phyloP scores from a whole-genome alignment of 805 yeast genomes.

The Pichia californica region DNA sequence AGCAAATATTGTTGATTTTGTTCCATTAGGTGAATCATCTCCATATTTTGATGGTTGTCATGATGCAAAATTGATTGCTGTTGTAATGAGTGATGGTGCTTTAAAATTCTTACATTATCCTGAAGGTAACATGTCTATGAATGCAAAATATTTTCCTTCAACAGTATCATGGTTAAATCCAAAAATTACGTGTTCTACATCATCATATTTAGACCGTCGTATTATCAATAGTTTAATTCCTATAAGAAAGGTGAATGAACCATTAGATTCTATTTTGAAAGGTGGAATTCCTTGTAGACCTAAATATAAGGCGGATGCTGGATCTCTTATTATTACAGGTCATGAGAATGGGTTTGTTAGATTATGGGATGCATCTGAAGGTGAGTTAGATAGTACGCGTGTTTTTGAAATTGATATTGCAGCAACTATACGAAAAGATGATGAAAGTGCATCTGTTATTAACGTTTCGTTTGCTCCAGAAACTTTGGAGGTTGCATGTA shows the following conservation, averaged over 20 bases:
- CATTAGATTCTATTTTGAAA: slow-evolving; percentile 38
- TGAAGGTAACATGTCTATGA: slow-evolving; percentile 42
- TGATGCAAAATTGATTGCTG: slow-evolving; percentile 60
- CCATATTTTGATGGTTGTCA: slow-evolving; percentile 81
- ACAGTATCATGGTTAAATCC: slow-evolving; percentile 76
- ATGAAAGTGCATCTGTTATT: slow-evolving; percentile 41
- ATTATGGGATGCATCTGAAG: slow-evolving; percentile 76
- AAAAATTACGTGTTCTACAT: slow-evolving; percentile 48
- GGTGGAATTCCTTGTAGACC: slow-evolving; percentile 75
- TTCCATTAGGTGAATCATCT: slow-evolving; percentile 51
- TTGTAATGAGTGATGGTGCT: slow-evolving; percentile 58
- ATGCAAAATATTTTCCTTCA: slow-evolving; percentile 68
- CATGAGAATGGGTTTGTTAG: slow-evolving; percentile 81
- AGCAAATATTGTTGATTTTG: slow-evolving; percentile 38
- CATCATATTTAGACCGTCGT: slow-evolving; percentile 35
- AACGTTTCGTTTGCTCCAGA: slow-evolving; percentile 71
- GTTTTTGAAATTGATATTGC: slow-evolving; percentile 56
- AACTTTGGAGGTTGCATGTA: slow-evolving; percentile 67
- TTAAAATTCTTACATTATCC: slow-evolving; percentile 57
- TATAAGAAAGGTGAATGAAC: slow-evolving; percentile 37
- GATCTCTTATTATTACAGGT: slow-evolving; percentile 71
- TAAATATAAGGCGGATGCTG: slow-evolving; percentile 41
- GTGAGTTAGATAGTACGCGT: slow-evolving; percentile 55
- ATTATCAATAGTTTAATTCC: slow-evolving; percentile 24
- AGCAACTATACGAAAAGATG: slow-evolving; percentile 37